Evolutionary conservation across 2,329 filamentous ascomycete genomes (phyloP), one percentile per base, ranked within the genome.

Genomic region (Neocatenulostroma microsporum): DNA sequence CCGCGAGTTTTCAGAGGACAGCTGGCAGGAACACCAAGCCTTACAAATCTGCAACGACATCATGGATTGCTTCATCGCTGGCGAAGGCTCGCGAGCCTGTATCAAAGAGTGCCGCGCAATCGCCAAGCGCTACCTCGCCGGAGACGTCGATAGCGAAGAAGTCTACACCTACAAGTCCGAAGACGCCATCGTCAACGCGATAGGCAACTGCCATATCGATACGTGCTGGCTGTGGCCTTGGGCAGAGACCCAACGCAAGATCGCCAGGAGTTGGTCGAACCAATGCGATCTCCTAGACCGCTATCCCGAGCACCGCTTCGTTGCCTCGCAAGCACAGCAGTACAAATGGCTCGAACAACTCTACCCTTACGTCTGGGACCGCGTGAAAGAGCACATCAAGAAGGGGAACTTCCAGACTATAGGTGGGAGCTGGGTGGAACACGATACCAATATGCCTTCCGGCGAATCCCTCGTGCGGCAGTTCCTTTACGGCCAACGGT

Each of bases 171-270:
- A 43, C 21, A 38, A 49, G 12, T 37, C 44, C 17, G 80, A 80
- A 18, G 72, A 82, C 21, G 77, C 85, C 2, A 72, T 93, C 41
- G 84, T 96, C 3, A 91, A 78, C 51, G 89, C 79, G 23, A 89
- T 96, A 47, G 91, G 91, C 0, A 86, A 98, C 60, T 98, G 91
- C 51, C 91, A 98, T 62, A 98, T 98, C 49, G 91, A 96, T 63
- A 94, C 83, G 19, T 95, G 89, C 63, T 98, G 91, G 91, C 72
- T 98, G 23, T 98, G 91, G 91, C 91, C 91, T 0, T 98, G 87
- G 76, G 91, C 83, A 8, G 91, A 98, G 68, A 96, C 91, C 0
- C 95, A 93, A 66, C 83, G 91, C 54, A 98, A 98, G 68, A 82
- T 96, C 20, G 88, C 82, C 14, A 78, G 91, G 30, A 95, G 88